phyloP scores from a whole-genome alignment of 768 basidiomycete species.

The Lanmaoa rubissima region DNA sequence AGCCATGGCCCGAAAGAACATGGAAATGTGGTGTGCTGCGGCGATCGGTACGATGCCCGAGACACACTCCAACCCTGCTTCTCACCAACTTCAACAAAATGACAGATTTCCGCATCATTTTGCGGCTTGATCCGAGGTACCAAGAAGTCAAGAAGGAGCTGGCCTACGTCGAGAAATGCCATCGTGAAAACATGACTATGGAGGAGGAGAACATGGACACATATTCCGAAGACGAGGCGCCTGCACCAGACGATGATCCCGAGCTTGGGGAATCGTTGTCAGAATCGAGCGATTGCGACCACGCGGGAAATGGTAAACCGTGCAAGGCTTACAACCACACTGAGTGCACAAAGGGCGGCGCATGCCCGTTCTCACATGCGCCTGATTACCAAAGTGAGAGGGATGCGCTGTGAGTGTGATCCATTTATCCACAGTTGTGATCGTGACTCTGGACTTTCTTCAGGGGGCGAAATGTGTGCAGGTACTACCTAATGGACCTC shows the following conservation, averaged over 20 bases:
- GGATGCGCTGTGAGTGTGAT: constrained; percentile 45
- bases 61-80: neutral
- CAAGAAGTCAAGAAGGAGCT: constrained; percentile 7
- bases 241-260: constrained; percentile 24
- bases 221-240: constrained; percentile 13
- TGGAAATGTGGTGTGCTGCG: constrained; percentile 12
- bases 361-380: constrained; percentile 48
- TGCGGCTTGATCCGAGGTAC: constrained; percentile 25
- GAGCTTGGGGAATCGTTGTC: constrained; percentile 40
- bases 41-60: constrained; percentile 15
- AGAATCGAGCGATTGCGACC: constrained; percentile 51
- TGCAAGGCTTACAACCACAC: constrained; percentile 56
- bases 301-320: constrained; percentile 47
- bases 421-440: neutral
- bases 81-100: neutral
- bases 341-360: constrained; percentile 40
- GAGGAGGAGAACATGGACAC: neutral
- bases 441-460: neutral
- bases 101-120: constrained; percentile 27
- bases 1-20: constrained; percentile 31
- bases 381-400: constrained; percentile 52
- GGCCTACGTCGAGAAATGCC: constrained; percentile 2
- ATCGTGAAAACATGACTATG: neutral
- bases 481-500: constrained; percentile 35
- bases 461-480: constrained; percentile 51